Evolutionary conservation across 2,329 filamentous ascomycete species (phyloP).

Genomic region (Aureobasidium sp.): DNA sequence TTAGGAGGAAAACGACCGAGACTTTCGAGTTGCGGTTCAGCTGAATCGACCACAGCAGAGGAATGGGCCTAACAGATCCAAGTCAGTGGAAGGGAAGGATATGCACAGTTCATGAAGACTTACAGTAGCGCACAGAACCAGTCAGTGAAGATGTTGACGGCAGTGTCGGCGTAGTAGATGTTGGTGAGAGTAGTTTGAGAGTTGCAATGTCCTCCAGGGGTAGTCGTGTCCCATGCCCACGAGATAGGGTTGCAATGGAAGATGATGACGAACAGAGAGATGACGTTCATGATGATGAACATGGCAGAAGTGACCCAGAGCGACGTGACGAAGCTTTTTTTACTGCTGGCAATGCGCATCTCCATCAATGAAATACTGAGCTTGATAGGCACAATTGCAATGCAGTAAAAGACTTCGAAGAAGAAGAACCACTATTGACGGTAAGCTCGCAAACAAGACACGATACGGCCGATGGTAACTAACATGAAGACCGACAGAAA

Average conservation of each 20-base stretch:
- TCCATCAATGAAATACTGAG: constrained; percentile 30
- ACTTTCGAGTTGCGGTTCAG: constrained; percentile 34
- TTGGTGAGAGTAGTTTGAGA: constrained; percentile 20
- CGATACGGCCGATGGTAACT: background rate
- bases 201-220: constrained; percentile 22
- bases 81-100: background rate
- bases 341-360: constrained; percentile 26
- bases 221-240: constrained; percentile 22
- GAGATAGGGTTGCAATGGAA: constrained; percentile 28
- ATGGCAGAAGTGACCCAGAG: constrained; percentile 24
- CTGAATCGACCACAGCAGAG: constrained; percentile 35
- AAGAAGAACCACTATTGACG: constrained; percentile 28
- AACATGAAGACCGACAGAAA: constrained; percentile 19
- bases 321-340: constrained; percentile 20
- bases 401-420: constrained; percentile 30
- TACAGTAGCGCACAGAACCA: constrained; percentile 29
- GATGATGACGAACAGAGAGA: constrained; percentile 28
- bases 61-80: constrained; percentile 26
- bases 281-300: constrained; percentile 25
- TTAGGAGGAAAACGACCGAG: constrained; percentile 29
- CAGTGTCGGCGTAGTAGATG: constrained; percentile 28
- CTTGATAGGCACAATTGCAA: constrained; percentile 29
- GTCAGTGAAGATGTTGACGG: constrained; percentile 29
- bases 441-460: constrained; percentile 7
- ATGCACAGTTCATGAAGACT: background rate